phyloP scores from a whole-genome alignment of 2,329 filamentous ascomycete genomes.

The Rutstroemia sp. region DNA sequence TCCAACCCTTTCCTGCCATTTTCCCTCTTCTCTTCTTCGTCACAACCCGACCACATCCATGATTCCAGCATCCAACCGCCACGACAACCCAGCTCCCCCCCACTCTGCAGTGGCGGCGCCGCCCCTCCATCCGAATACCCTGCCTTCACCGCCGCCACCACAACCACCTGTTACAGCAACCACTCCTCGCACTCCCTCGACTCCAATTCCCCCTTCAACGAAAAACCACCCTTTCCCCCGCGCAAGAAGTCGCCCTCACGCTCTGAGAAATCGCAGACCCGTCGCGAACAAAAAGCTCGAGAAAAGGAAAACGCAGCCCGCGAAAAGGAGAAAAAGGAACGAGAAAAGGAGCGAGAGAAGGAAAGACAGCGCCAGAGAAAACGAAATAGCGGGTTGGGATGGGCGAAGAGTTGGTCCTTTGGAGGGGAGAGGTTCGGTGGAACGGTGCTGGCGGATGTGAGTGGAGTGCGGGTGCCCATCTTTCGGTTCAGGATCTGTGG shows the following conservation, averaged over 20 bases:
- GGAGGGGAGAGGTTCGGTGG: constrained; percentile 3
- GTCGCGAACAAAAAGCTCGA: neutral
- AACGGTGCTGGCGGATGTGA: neutral
- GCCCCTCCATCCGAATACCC: no score
- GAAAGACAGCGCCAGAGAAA: constrained; percentile 5
- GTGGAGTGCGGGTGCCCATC: constrained; percentile 1
- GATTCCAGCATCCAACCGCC: neutral
- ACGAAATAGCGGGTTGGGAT: constrained; percentile 1
- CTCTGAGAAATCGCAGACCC: neutral
- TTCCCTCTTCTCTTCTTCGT: neutral
- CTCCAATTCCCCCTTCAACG: no score
- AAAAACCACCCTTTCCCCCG: neutral
- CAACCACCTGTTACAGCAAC: no score
- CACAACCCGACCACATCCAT: neutral
- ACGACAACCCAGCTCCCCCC: neutral
- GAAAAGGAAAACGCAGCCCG: neutral
- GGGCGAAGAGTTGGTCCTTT: constrained; percentile 4
- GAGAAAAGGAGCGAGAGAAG: constrained; percentile 11
- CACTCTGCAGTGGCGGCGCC: neutral
- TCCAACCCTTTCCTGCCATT: neutral
- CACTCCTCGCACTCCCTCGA: no score
- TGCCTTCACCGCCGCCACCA: no score
- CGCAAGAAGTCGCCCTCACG: neutral
- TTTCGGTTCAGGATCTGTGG: constrained; percentile 6
- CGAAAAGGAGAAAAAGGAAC: constrained; percentile 8